These are phyloP conservation scores for Rhodotorula taiwanensis DNA, from an alignment of 768 basidiomycete genomes.

Conservation along the genomic window DNA sequence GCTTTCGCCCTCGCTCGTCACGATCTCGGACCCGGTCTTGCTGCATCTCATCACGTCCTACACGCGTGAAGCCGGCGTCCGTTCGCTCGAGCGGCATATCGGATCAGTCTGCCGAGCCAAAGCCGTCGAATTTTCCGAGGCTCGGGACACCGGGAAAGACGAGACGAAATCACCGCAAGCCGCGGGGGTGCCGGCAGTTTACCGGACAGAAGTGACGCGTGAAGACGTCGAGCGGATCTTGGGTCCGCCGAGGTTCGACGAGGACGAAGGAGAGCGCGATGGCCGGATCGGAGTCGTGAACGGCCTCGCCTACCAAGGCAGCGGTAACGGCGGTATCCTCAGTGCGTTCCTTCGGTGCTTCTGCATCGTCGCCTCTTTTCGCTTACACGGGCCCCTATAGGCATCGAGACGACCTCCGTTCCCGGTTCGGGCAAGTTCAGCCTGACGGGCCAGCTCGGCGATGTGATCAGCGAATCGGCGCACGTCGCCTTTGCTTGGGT, in stretches of 20 bases:
- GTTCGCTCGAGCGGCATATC: slow-evolving; percentile 76
- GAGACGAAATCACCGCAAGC: neutral
- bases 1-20: slow-evolving; percentile 56
- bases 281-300: slow-evolving; percentile 33
- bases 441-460: slow-evolving; percentile 76
- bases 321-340: slow-evolving; percentile 42
- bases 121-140: slow-evolving; percentile 82
- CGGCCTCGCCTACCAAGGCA: slow-evolving; percentile 43
- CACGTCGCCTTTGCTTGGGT: slow-evolving; percentile 90
- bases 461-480: slow-evolving; percentile 86
- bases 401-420: slow-evolving; percentile 72
- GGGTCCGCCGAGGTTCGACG: slow-evolving; percentile 71
- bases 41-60: slow-evolving; percentile 60
- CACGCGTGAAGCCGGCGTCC: slow-evolving; percentile 88
- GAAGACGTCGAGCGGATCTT: slow-evolving; percentile 75
- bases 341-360: slow-evolving; percentile 4
- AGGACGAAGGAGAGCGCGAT: slow-evolving; percentile 52
- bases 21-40: slow-evolving; percentile 60
- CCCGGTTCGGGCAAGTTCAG: slow-evolving; percentile 69
- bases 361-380: neutral
- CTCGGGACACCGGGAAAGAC: slow-evolving; percentile 28
- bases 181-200: slow-evolving; percentile 44
- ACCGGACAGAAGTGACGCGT: slow-evolving; percentile 58
- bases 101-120: slow-evolving; percentile 84
- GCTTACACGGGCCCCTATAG: slow-evolving; percentile 43